Conservation (phyloP, 768 basidiomycete species). For the Atractiella rhizophila region DNA sequence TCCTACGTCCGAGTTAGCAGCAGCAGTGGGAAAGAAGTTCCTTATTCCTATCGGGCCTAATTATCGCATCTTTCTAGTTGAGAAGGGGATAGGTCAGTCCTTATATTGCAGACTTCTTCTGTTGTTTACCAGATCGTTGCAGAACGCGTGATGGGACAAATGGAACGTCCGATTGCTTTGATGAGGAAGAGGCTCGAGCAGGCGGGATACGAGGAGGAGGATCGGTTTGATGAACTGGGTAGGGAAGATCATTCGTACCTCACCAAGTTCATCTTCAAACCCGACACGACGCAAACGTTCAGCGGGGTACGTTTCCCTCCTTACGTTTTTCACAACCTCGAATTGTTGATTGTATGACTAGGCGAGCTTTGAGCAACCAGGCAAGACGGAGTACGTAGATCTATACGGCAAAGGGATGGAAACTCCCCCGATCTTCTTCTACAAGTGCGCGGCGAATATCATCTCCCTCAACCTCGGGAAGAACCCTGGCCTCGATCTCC, state of each 20-base stretch:
- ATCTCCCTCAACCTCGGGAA: slow-evolving; percentile 63
- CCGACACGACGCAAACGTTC: slow-evolving; percentile 9
- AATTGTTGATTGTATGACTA: slow-evolving; percentile 24
- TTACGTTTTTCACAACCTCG: slow-evolving; percentile 33
- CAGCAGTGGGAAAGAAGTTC: slow-evolving; percentile 36
- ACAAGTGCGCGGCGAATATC: slow-evolving; percentile 61
- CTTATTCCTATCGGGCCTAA: slow-evolving; percentile 16
- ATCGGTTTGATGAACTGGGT: slow-evolving; percentile 50
- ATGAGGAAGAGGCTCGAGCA: slow-evolving; percentile 60
- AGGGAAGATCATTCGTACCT: slow-evolving; percentile 60
- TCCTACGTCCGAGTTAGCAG: slow-evolving; percentile 42
- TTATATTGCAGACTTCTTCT: slow-evolving; percentile 32
- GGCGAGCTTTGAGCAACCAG: slow-evolving; percentile 47
- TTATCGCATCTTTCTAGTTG: slow-evolving; percentile 29
- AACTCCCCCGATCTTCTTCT: slow-evolving; percentile 64
- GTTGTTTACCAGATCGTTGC: not conserved
- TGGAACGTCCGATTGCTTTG: slow-evolving; percentile 62
- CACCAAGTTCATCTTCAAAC: slow-evolving; percentile 67
- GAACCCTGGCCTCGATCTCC: slow-evolving; percentile 88
- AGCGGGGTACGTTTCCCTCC: not conserved
- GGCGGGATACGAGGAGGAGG: slow-evolving; percentile 57
- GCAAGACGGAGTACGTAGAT: slow-evolving; percentile 53
- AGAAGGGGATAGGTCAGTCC: slow-evolving; percentile 23
- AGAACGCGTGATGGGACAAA: slow-evolving; percentile 62
- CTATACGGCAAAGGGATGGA: slow-evolving; percentile 54